Conservation (phyloP, 1,139 yeast genomes). For the Candida mesenterica region DNA sequence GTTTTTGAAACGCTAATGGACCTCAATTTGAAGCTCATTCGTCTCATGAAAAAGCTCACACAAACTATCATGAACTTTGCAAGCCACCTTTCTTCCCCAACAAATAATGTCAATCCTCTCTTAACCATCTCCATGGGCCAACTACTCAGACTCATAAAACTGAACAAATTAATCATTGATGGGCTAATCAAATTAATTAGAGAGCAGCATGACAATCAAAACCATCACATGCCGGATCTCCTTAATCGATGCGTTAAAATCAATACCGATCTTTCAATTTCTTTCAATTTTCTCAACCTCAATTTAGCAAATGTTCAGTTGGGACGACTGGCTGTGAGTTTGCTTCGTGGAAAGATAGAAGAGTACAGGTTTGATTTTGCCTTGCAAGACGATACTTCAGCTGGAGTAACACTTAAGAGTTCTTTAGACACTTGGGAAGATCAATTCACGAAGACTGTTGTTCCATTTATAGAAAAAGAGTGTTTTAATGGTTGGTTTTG, state of each 20-base stretch:
- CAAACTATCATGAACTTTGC: constrained; percentile 35
- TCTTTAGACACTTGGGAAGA: constrained; percentile 29
- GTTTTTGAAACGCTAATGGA: constrained; percentile 45
- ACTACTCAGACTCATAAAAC: constrained; percentile 34
- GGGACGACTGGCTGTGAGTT: constrained; percentile 24
- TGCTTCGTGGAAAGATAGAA: constrained; percentile 27
- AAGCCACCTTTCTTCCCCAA: constrained; percentile 13
- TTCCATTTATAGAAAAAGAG: constrained; percentile 36
- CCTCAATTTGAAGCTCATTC: constrained; percentile 44
- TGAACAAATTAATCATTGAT: constrained; percentile 37
- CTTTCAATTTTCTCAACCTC: constrained; percentile 33
- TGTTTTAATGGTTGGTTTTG: constrained; percentile 39
- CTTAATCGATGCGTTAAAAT: constrained; percentile 32
- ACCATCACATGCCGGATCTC: constrained; percentile 21
- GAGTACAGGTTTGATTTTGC: constrained; percentile 29
- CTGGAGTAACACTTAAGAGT: constrained; percentile 5
- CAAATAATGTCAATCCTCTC: constrained; percentile 27
- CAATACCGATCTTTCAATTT: constrained; percentile 38
- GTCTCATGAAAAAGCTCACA: constrained; percentile 42
- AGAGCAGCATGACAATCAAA: constrained; percentile 15
- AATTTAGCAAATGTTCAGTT: constrained; percentile 21
- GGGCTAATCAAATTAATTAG: constrained; percentile 20
- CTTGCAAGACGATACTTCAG: constrained; percentile 3
- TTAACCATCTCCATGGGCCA: constrained; percentile 37
- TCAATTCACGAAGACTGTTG: constrained; percentile 23